These are phyloP conservation scores for Rossbeevera mucosa DNA, from an alignment of 768 basidiomycete species.

Conservation along the genomic window DNA sequence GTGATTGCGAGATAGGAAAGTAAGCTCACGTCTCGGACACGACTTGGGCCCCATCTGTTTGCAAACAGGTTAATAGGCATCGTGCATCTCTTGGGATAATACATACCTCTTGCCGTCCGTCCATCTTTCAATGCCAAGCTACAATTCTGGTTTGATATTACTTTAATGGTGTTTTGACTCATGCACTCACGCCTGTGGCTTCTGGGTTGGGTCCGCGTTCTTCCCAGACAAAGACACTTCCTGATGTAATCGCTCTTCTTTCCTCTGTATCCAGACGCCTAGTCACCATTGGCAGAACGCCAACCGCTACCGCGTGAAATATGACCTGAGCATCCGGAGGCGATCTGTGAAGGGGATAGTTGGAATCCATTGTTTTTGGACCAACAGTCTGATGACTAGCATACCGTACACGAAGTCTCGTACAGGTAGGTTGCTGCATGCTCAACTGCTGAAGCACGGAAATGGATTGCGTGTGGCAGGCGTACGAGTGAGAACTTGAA, in stretches of 20 bases:
- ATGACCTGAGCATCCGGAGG: constrained; percentile 67
- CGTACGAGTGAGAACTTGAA: constrained; percentile 19
- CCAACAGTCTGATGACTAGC: neutral
- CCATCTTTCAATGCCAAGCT: constrained; percentile 80
- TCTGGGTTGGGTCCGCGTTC: constrained; percentile 68
- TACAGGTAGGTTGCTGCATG: constrained; percentile 71
- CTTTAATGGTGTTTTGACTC: constrained; percentile 3
- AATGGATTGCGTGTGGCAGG: constrained; percentile 14
- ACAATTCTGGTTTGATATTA: constrained; percentile 1
- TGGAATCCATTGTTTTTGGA: neutral
- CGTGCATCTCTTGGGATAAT: neutral
- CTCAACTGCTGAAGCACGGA: constrained; percentile 12
- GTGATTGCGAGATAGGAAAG: neutral
- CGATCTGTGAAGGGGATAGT: constrained; percentile 32
- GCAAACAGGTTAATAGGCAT: neutral
- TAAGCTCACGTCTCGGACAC: constrained; percentile 63
- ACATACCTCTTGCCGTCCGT: constrained; percentile 60
- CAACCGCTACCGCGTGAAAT: constrained; percentile 64
- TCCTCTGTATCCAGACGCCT: constrained; percentile 75
- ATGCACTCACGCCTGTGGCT: constrained; percentile 53
- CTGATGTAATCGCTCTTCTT: constrained; percentile 61
- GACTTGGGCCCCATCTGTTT: constrained; percentile 69
- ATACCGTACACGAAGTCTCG: constrained; percentile 50
- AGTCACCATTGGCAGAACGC: constrained; percentile 59
- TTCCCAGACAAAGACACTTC: constrained; percentile 81